Base-by-base conservation (phyloP, 2,329 filamentous ascomycete genomes). In the Ophiostoma ips region DNA sequence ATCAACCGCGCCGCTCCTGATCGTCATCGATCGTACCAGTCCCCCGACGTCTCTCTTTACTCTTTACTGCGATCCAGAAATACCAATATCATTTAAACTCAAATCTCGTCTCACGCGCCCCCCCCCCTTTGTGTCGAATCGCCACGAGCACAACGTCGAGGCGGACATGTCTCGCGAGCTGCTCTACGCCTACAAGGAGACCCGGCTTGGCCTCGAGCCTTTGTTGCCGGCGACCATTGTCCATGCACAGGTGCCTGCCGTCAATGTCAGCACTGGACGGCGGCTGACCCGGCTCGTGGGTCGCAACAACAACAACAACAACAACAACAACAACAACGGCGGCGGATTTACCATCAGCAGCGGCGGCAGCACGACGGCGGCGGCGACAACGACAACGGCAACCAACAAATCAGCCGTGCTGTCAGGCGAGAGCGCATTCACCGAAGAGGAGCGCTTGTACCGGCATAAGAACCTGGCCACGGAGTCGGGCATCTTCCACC, bases 401-500 rank as follows among this genome's bases (percentile, higher is more conserved):
- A 63, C n/a, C n/a, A 41, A 35, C 37, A 35, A 18, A 30, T 16
- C 31, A 8, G 44, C 18, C 44, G 28, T 34, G 16, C 11, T 24
- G n/a, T 13, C 43, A 12, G 44, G 31, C 44, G 44, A 46, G 10
- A 36, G 33, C 45, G 40, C 61, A 62, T 58, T 70, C 56, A 79
- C 85, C 60, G 85, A 89, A 57, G 84, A 90, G 63, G 78, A 78
- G 50, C 53, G 55, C 18, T 70, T 76, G 10, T 95, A 94, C 61
- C 78, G 81, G 56, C 71, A 76, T 53, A 81, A 77, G 55, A 78
- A 85, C 61, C 70, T 95, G 49, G 87, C 90, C 24, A 81, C 73
- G 2, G 78, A 88, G 31, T 83, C 87, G 28, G 87, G 87, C 2
- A 75, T 96, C 50, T 95, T 87, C 69, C 88, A 94, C 65, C 81